Conservation (phyloP, 495 filamentous ascomycete species). For the Xylaria telfairii region DNA sequence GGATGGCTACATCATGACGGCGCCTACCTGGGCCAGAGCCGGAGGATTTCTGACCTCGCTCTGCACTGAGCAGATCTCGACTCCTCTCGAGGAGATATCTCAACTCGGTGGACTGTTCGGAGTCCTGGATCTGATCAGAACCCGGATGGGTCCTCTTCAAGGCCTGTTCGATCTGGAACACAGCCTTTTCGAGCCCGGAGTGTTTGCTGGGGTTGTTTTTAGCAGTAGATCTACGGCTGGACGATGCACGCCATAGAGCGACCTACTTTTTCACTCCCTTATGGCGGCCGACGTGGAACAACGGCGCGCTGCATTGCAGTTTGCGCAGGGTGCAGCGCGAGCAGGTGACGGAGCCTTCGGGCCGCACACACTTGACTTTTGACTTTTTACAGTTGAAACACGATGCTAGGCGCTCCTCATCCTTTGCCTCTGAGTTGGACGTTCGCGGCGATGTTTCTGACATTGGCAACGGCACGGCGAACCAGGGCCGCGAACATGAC, state of each 20-base stretch:
- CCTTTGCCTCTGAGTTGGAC: constrained; percentile 35
- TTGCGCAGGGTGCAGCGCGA: constrained; percentile 66
- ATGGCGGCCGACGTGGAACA: constrained; percentile 72
- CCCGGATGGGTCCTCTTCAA: constrained; percentile 65
- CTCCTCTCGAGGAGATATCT: constrained; percentile 60
- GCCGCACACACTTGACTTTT: constrained; percentile 65
- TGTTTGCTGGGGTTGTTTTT: constrained; percentile 61
- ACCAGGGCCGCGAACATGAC: constrained; percentile 13
- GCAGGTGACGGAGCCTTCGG: constrained; percentile 60
- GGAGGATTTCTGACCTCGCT: constrained; percentile 28
- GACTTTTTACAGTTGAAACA: constrained; percentile 72
- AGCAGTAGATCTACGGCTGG: constrained; percentile 20
- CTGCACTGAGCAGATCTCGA: constrained; percentile 44
- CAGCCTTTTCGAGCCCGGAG: constrained; percentile 73
- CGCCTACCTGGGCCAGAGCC: constrained; percentile 28
- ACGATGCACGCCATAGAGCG: no score
- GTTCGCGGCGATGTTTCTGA: constrained; percentile 36
- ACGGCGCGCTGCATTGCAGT: constrained; percentile 68
- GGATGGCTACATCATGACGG: constrained; percentile 32
- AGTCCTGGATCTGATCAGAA: constrained; percentile 54
- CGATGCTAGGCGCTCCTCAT: constrained; percentile 56
- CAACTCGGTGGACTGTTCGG: constrained; percentile 61
- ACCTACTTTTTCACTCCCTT: constrained; percentile 81
- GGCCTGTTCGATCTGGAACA: constrained; percentile 75
- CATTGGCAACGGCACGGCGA: constrained; percentile 30